Conservation (phyloP, 306 rosid genomes). For the Malus sieversii region DNA sequence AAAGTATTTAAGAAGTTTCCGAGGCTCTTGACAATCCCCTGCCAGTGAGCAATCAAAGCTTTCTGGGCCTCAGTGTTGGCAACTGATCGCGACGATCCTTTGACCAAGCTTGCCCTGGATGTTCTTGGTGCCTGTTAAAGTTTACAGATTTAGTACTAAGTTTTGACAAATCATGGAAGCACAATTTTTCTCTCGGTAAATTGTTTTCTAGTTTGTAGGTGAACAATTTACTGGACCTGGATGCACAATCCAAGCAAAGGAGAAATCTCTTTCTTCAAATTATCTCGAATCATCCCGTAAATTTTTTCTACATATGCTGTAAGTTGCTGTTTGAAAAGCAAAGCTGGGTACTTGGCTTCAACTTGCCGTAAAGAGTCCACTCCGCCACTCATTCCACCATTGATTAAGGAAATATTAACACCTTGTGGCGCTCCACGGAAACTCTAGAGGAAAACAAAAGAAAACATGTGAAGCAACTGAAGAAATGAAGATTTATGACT, state of each 20-base stretch:
- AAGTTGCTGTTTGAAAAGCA: slow-evolving; percentile 94
- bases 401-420: slow-evolving; percentile 74
- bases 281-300: slow-evolving; percentile 96
- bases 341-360: slow-evolving; percentile 98
- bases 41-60: slow-evolving; percentile 97
- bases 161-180: slow-evolving; percentile 11
- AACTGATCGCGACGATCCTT: slow-evolving; percentile 71
- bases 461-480: slow-evolving; percentile 1
- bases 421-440: slow-evolving; percentile 85
- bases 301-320: slow-evolving; percentile 97
- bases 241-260: slow-evolving; percentile 95
- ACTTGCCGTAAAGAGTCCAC: slow-evolving; percentile 86
- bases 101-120: slow-evolving; percentile 81
- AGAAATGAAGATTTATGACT: slow-evolving; percentile 6
- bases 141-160: neutral
- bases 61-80: slow-evolving; percentile 91
- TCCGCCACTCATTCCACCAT: slow-evolving; percentile 68
- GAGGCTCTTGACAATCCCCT: slow-evolving; percentile 87
- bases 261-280: slow-evolving; percentile 90
- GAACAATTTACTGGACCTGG: slow-evolving; percentile 48
- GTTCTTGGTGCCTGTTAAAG: slow-evolving; percentile 84
- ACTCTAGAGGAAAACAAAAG: slow-evolving; percentile 45
- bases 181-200: neutral
- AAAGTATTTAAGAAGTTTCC: slow-evolving; percentile 71
- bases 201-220: neutral